A percentile compares a stretch with the other conserved stretches of the same genome.
phyloP scores from a whole-genome alignment of 1,139 yeast genomes.

The Geotrichum histeridarum region DNA sequence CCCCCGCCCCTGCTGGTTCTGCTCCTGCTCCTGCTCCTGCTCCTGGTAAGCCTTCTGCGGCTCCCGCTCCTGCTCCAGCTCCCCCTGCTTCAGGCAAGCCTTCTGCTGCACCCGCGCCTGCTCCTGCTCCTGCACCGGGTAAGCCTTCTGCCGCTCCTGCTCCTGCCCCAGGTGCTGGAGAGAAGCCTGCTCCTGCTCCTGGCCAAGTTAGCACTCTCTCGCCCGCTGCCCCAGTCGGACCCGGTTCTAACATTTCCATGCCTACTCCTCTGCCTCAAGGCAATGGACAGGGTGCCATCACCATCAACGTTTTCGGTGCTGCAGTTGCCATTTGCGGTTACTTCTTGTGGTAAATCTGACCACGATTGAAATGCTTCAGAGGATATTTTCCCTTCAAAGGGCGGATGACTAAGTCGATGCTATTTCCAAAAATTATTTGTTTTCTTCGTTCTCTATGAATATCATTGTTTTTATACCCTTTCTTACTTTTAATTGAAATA shows the following conservation, averaged over 20 bases:
- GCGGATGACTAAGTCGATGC: no score
- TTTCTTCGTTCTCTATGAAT: neutral
- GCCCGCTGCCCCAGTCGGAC: neutral
- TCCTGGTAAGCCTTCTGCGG: neutral
- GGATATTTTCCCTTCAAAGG: neutral
- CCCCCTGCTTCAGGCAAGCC: neutral
- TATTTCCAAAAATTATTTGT: no score
- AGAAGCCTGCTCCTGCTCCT: neutral
- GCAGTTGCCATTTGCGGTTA: neutral
- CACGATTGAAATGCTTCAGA: neutral
- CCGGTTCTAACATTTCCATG: neutral
- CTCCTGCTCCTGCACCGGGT: conserved; percentile 1
- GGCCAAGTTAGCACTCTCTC: neutral
- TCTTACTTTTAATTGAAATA: no score
- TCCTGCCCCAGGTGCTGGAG: neutral
- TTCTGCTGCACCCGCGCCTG: neutral
- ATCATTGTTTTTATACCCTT: neutral
- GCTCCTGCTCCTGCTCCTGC: neutral
- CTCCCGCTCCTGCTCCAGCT: conserved; percentile 1
- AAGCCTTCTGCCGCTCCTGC: neutral
- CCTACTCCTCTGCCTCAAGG: conserved; percentile 1
- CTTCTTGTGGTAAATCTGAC: neutral
- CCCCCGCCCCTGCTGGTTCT: neutral
- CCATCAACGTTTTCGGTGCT: conserved; percentile 3
- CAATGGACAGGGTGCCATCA: conserved; percentile 5